phyloP scores from a whole-genome alignment of 2,329 filamentous ascomycete species.

The Diaporthe amygdali region DNA sequence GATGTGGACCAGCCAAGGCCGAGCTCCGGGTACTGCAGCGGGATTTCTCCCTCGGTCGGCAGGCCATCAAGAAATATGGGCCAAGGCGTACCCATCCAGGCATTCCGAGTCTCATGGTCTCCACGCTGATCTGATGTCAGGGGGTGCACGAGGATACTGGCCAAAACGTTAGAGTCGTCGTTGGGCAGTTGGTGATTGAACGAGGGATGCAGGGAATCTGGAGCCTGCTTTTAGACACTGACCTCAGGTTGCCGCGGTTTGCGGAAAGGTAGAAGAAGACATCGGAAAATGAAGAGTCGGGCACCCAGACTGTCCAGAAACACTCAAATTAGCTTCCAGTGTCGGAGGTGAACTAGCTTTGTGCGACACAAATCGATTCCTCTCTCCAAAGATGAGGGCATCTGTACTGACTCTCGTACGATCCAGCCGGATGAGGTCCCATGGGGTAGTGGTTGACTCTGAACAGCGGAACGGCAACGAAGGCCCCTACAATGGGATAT shows the following conservation, averaged over 20 bases:
- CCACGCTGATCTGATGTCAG: conserved; percentile 36
- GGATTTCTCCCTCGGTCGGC: conserved; percentile 33
- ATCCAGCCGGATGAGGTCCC: conserved; percentile 40
- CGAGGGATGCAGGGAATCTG: too few species aligned
- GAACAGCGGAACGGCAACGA: conserved; percentile 38
- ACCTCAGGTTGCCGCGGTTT: conserved; percentile 38
- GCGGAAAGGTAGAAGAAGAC: conserved; percentile 40
- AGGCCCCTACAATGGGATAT: conserved; percentile 32
- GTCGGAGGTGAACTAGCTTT: background rate
- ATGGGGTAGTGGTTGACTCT: conserved; percentile 39
- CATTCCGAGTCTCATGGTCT: conserved; percentile 39
- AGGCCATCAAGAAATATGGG: conserved; percentile 38
- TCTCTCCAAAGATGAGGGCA: accelerated
- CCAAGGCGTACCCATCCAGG: conserved; percentile 40
- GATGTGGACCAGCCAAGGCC: conserved; percentile 36
- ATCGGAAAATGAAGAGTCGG: conserved; percentile 40
- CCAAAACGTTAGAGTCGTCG: background rate
- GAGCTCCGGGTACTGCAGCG: conserved; percentile 39
- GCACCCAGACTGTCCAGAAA: conserved; percentile 35
- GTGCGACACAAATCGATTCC: too few species aligned
- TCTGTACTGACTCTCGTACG: conserved; percentile 38
- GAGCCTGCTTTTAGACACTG: too few species aligned
- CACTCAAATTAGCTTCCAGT: background rate
- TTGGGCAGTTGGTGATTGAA: background rate
- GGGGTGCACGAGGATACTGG: conserved; percentile 38